Conservation (phyloP, 108 stramenopile genomes). For the Skeletonema potamos region DNA sequence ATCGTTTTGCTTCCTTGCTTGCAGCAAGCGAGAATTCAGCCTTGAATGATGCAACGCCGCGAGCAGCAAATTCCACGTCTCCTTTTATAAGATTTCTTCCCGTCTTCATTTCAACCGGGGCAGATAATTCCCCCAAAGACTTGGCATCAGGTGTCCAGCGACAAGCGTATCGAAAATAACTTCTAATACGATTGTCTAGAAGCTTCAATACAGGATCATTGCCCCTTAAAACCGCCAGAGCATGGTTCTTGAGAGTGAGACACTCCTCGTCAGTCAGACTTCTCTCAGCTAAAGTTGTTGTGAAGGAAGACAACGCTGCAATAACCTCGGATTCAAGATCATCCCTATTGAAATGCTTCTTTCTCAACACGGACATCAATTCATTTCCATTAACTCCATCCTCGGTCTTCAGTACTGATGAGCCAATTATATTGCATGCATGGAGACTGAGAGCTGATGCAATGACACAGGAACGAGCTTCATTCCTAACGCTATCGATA, state of each 20-base stretch:
- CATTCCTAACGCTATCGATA: conserved; percentile 42
- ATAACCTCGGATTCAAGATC: conserved; percentile 28
- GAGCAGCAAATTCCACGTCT: not conserved
- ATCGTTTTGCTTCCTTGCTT: conserved; percentile 32
- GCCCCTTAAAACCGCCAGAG: conserved; percentile 40
- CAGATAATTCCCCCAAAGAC: not conserved
- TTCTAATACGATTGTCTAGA: conserved; percentile 50
- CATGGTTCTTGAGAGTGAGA: conserved; percentile 13
- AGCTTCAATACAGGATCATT: conserved; percentile 59
- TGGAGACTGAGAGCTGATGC: conserved; percentile 63
- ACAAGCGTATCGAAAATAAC: conserved; percentile 42
- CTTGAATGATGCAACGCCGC: conserved; percentile 20
- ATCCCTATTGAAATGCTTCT: conserved; percentile 20
- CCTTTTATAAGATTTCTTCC: conserved; percentile 8
- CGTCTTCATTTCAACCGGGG: conserved; percentile 30
- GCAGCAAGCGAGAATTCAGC: conserved; percentile 24
- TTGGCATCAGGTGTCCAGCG: conserved; percentile 14
- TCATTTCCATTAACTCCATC: not conserved
- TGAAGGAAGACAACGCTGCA: conserved; percentile 34
- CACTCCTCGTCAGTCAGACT: conserved; percentile 13
- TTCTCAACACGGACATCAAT: conserved; percentile 21
- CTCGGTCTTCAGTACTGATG: conserved; percentile 7
- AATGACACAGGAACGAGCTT: conserved; percentile 55
- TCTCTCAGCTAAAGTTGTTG: conserved; percentile 32
- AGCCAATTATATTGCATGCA: conserved; percentile 39